Conservation (phyloP, 1,284 basidiomycete genomes). For the Cryptococcus jaspeensis region DNA sequence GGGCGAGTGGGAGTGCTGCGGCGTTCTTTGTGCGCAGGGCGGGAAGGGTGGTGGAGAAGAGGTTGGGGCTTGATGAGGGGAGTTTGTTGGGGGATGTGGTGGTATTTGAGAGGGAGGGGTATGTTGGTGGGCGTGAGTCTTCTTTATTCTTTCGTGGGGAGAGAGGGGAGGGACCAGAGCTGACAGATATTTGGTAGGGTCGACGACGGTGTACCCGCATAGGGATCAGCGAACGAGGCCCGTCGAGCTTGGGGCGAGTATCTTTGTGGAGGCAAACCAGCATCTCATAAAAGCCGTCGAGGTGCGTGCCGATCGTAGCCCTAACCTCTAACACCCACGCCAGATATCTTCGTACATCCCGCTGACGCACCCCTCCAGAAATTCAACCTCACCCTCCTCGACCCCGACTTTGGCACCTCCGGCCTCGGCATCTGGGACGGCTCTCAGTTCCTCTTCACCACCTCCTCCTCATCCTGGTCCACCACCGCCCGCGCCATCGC, state of each 20-base stretch:
- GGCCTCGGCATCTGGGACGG: constrained; percentile 62
- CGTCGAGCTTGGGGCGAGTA: constrained; percentile 79
- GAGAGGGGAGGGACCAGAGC: not conserved
- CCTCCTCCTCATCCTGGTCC: constrained; percentile 61
- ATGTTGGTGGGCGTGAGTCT: constrained; percentile 78
- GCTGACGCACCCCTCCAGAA: constrained; percentile 47
- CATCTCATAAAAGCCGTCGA: constrained; percentile 77
- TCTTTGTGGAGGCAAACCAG: constrained; percentile 79
- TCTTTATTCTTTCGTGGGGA: not conserved
- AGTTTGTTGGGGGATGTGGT: constrained; percentile 66
- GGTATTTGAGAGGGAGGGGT: constrained; percentile 71
- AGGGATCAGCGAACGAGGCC: constrained; percentile 62
- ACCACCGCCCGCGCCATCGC: constrained; percentile 69
- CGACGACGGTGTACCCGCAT: constrained; percentile 74
- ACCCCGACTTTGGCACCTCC: constrained; percentile 53
- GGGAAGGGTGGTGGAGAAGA: constrained; percentile 62
- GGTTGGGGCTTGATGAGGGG: constrained; percentile 56
- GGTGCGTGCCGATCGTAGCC: constrained; percentile 66
- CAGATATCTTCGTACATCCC: not conserved
- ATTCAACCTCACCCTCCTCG: constrained; percentile 67
- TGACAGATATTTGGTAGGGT: constrained; percentile 55
- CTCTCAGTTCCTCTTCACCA: constrained; percentile 64
- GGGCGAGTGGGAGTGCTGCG: constrained; percentile 78
- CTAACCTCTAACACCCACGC: constrained; percentile 5
- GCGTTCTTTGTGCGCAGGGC: constrained; percentile 74